Evolutionary conservation across 768 basidiomycete genomes (phyloP), one percentile per base, ranked within the genome.

Genomic region (Tulasnella sp.): DNA sequence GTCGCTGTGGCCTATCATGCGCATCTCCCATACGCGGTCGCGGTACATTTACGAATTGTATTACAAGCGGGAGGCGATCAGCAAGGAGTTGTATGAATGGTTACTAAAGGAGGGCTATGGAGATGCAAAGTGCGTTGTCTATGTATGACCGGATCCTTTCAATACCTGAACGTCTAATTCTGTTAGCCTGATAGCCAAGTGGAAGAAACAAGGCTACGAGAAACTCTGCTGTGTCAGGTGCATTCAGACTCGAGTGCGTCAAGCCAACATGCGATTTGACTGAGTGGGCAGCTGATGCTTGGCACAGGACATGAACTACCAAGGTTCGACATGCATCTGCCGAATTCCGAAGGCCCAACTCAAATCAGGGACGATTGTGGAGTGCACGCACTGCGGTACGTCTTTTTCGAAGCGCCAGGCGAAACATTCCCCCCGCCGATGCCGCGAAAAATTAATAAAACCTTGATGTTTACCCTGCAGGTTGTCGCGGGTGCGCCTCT

Each of bases 131-230:
- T 94, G 65, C 66, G 87, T 77, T 6, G 29, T 42, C 19, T 21
- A 6, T 23, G 19, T 1, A n/a, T 11, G 11, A 50, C 21, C 25
- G 6, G 15, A 6, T 12, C n/a, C 3, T 23, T 25, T 11, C 17
- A n/a, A 21, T 9, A 14, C 19, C 6, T 39, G 14, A 5, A 23
- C 7, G 11, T 19, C 11, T 4, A 12, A 15, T 6, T 15, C 6
- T 6, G 15, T 48, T 62, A 98, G 93, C 67, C 72, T 98, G 67
- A 86, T 99, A 67, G 96, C 96, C 35, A 99, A 99, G 69, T 99
- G 96, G 96, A 98, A 97, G 75, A 99, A 98, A 72, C 74, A 83
- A 11, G 96, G 96, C 4, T 99, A 98, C 68, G 96, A 98, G 71
- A 99, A 98, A 68, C 75, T 99, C 6, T 99, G 96, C 68, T 99